Conservation (phyloP, 768 basidiomycete species). For the Exidia glandulosa region DNA sequence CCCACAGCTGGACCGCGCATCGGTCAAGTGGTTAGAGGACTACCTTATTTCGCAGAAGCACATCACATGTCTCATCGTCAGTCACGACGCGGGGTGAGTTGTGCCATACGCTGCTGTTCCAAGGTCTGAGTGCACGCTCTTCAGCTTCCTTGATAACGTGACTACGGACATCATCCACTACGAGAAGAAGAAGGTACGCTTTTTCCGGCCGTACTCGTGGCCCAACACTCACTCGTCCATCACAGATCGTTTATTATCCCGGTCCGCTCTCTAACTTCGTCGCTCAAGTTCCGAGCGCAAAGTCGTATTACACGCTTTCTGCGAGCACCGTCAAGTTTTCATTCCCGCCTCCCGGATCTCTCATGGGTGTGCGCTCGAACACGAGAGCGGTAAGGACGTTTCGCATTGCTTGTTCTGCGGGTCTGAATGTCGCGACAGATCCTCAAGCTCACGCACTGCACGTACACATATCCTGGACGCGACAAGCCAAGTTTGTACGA, state of each 20-base stretch:
- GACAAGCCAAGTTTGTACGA: conserved; percentile 68
- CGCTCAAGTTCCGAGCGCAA: conserved; percentile 81
- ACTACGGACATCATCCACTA: conserved; percentile 98
- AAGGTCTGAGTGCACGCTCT: neutral
- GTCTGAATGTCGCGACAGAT: conserved; percentile 28
- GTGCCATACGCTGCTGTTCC: neutral
- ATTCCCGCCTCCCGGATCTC: conserved; percentile 89
- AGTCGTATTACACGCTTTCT: conserved; percentile 92
- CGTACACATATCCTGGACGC: conserved; percentile 88
- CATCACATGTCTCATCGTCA: conserved; percentile 86
- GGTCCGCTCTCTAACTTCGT: conserved; percentile 91
- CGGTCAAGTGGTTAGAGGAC: conserved; percentile 85
- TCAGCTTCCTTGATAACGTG: conserved; percentile 84
- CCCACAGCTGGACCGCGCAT: conserved; percentile 60
- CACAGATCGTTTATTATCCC: conserved; percentile 80
- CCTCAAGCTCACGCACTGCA: conserved; percentile 82
- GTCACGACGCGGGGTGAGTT: conserved; percentile 90
- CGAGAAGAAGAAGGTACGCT: conserved; percentile 72
- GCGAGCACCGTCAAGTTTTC: conserved; percentile 90
- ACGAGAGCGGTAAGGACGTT: conserved; percentile 49
- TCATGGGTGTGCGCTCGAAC: conserved; percentile 95
- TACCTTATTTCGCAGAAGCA: conserved; percentile 74
- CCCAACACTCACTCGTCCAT: conserved; percentile 5
- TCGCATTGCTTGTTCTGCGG: neutral
- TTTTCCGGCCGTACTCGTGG: conserved; percentile 5